Evolutionary conservation across 768 basidiomycete species (phyloP).

Genomic region (Termitomyces sp.): DNA sequence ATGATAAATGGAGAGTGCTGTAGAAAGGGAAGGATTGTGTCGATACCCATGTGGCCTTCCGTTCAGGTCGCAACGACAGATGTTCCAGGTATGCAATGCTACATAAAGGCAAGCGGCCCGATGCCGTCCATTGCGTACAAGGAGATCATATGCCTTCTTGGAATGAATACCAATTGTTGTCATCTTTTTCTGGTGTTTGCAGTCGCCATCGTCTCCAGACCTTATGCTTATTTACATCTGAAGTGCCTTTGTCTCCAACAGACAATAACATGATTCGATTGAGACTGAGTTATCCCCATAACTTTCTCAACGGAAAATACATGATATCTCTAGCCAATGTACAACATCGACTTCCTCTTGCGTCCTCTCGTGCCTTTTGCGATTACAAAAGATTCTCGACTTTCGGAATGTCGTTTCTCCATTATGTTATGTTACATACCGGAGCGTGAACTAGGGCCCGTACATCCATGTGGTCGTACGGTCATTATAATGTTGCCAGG

Average conservation of each 20-base stretch:
- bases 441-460: not conserved
- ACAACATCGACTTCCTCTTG: not conserved
- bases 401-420: conserved; percentile 51
- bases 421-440: conserved; percentile 15
- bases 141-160: not conserved
- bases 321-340: no score
- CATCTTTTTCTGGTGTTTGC: not conserved
- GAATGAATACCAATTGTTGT: not conserved
- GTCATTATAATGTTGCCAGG: not conserved
- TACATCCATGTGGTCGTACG: not conserved
- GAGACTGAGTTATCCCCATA: not conserved
- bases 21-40: not conserved
- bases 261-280: not conserved
- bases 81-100: not conserved
- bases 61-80: no score
- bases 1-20: not conserved
- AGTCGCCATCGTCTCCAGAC: not conserved
- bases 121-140: not conserved
- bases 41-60: not conserved
- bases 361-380: not conserved
- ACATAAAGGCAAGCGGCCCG: not conserved
- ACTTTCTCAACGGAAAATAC: no score
- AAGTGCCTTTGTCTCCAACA: not conserved
- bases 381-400: conserved; percentile 16
- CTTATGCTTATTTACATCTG: not conserved